Evolutionary conservation across 116 monocot genomes (phyloP).

Genomic region (Dioscorea cayenensis): DNA sequence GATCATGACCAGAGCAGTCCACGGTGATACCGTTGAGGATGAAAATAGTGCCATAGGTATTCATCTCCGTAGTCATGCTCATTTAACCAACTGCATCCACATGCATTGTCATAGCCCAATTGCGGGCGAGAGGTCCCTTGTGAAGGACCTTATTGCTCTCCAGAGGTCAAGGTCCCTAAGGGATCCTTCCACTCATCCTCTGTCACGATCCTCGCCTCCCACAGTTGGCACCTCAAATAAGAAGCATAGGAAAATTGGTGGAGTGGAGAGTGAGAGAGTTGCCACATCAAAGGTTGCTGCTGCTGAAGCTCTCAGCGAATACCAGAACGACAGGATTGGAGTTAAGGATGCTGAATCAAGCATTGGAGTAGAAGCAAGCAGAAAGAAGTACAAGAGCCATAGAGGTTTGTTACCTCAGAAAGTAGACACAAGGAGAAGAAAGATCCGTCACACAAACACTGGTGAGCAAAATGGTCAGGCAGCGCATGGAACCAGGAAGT

Average conservation of each 20-base stretch:
- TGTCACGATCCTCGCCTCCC: conserved; percentile 40
- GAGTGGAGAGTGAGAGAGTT: conserved; percentile 17
- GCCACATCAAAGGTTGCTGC: conserved; percentile 19
- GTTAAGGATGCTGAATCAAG: conserved; percentile 9
- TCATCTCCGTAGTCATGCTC: conserved; percentile 45
- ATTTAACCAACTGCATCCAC: conserved; percentile 69
- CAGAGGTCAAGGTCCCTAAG: conserved; percentile 55
- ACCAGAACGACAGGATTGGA: conserved; percentile 4
- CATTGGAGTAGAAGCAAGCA: conserved; percentile 9
- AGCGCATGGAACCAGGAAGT: conserved; percentile 11
- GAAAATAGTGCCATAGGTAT: conserved; percentile 18
- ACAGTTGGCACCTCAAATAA: conserved; percentile 8
- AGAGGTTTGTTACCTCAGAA: background rate
- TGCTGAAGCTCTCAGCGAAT: conserved; percentile 3
- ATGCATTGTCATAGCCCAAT: conserved; percentile 40
- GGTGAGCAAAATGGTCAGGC: conserved; percentile 6
- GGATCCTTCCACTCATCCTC: conserved; percentile 62
- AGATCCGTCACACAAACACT: background rate
- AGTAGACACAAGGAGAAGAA: background rate
- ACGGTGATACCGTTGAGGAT: background rate
- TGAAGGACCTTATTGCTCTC: conserved; percentile 49
- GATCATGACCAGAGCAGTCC: background rate
- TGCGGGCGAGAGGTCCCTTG: conserved; percentile 35
- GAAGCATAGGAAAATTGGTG: conserved; percentile 15
- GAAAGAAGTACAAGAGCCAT: background rate